Conservation (phyloP, 345 rosid genomes). For the Eucalyptus viminalis region DNA sequence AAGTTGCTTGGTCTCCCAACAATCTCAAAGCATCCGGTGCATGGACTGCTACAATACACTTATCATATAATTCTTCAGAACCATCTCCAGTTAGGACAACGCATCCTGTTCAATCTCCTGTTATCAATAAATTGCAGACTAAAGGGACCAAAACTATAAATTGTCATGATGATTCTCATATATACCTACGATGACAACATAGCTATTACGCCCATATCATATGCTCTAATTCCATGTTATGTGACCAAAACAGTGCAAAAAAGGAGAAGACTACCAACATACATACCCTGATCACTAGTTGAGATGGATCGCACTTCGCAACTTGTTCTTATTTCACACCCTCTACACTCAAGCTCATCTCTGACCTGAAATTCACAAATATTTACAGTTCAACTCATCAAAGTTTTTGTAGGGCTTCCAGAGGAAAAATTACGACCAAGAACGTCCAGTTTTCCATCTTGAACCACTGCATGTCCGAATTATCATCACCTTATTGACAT, state of each 20-base stretch:
- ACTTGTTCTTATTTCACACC: constrained; percentile 52
- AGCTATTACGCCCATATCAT: not conserved
- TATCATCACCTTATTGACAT: constrained; percentile 48
- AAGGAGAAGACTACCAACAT: not conserved
- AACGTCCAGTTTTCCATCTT: not conserved
- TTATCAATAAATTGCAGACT: not conserved
- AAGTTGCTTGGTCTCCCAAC: constrained; percentile 57
- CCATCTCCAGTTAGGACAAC: constrained; percentile 36
- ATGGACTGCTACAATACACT: constrained; percentile 57
- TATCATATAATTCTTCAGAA: constrained; percentile 23
- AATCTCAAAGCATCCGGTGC: constrained; percentile 71
- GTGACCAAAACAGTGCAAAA: not conserved
- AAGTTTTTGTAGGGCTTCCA: not conserved
- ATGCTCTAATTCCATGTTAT: not conserved
- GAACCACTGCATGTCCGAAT: not conserved
- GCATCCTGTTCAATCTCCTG: constrained; percentile 22
- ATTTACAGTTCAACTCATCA: not conserved
- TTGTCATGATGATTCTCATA: not conserved
- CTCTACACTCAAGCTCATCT: constrained; percentile 45
- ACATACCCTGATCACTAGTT: constrained; percentile 30
- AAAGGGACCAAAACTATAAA: not conserved
- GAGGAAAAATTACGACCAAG: not conserved
- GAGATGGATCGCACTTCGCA: constrained; percentile 43
- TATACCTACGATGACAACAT: not conserved
- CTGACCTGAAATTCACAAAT: constrained; percentile 32